Base-by-base conservation (phyloP, 2,329 filamentous ascomycete species). In the Shiraia bambusicola region DNA sequence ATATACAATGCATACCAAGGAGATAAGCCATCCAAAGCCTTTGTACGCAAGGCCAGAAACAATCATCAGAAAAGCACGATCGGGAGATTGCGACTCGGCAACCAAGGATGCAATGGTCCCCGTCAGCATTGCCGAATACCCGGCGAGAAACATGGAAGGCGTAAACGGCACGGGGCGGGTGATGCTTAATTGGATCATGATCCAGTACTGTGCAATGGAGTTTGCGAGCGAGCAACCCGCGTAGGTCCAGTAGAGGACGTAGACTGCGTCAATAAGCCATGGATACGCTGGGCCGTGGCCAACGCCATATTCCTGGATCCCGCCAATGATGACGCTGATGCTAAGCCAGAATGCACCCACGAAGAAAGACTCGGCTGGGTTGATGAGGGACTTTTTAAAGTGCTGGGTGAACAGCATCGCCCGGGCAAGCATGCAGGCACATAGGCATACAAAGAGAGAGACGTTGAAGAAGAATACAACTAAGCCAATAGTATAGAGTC, bases 61-160 rank as follows among this genome's bases (percentile, higher is more conserved):
- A 44, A 87, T 72, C 42, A 88, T 83, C 1, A 79, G 72, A 4
- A 86, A 59, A 0, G 79, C 76, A 0, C 74, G 64, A 2, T 72
- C 66, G 1, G 75, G 67, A 0, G 81, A 78, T 48, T 88, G 84
- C 0, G 72, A 74, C 1, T 72, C 70, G 2, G 79, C 75, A 28
- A 87, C 81, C 34, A 86, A 74, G 0, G 78, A 77, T 0, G 84
- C 83, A 17, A 88, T 78, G 1, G 84, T 88, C 0, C 86, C 85
- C 0, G 77, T 80, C 2, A 88, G 72, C 85, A 88, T 88, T 54
- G 13, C 77, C 66, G 66, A 87, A 86, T 44, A 88, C 66, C 59
- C 83, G 19, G 84, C 84, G 1, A 88, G 69, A 40, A 88, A 80
- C 81, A 84, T 86, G 0, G 81, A 79, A 0, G 85, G 84, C 70